A percentile compares a stretch with the other conserved stretches of the same genome.
Evolutionary conservation across 1,284 basidiomycete species (phyloP).

Genomic region (Ceratobasidium papillatum): DNA sequence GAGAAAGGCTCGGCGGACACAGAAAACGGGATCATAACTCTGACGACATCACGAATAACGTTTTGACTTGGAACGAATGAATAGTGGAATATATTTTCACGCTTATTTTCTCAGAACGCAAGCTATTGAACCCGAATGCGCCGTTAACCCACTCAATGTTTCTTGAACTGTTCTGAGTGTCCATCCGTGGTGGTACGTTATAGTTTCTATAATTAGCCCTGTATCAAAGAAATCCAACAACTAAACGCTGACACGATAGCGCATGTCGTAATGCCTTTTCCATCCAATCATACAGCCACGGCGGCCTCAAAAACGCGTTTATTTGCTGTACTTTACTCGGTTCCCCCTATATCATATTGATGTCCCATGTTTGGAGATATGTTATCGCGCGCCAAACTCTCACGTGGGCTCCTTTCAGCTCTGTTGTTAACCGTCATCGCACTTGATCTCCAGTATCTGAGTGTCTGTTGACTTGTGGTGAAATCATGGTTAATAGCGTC

Average conservation of each 20-base stretch:
- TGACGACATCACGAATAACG: slow-evolving; percentile 60
- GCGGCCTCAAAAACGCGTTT: not conserved
- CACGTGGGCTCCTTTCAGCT: slow-evolving; percentile 21
- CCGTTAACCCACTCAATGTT: too few species aligned
- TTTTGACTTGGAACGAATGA: slow-evolving; percentile 78
- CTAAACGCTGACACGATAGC: too few species aligned
- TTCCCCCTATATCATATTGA: not conserved
- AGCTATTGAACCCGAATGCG: too few species aligned
- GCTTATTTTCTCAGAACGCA: too few species aligned
- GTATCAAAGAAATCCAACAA: too few species aligned
- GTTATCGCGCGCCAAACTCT: slow-evolving; percentile 7
- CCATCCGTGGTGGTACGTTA: too few species aligned
- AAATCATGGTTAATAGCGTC: slow-evolving; percentile 3
- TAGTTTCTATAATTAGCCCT: too few species aligned
- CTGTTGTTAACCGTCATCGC: slow-evolving; percentile 14
- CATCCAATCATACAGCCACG: too few species aligned
- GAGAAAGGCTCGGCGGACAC: slow-evolving; percentile 72
- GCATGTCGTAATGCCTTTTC: too few species aligned
- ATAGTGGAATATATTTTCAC: not conserved
- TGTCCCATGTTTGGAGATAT: slow-evolving; percentile 3
- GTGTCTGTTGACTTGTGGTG: not conserved
- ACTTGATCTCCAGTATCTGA: not conserved
- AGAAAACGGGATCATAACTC: slow-evolving; percentile 75
- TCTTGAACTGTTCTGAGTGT: too few species aligned
- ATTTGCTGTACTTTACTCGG: not conserved